Evolutionary conservation across 768 basidiomycete species (phyloP), one percentile per base, ranked within the genome.

Genomic region (Suillus bovinus): DNA sequence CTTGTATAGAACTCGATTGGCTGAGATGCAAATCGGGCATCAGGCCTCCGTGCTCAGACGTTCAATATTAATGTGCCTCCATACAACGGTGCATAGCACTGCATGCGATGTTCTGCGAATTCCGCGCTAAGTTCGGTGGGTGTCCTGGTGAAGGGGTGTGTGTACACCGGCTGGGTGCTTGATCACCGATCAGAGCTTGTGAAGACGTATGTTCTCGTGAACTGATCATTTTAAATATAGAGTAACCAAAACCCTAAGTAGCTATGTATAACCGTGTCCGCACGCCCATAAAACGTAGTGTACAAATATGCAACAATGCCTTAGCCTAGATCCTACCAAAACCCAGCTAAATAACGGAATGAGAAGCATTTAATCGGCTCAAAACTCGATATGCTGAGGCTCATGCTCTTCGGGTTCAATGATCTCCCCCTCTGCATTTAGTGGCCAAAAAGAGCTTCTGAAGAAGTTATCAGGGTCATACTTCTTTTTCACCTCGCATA

Each of bases 391-490:
- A 27, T 76, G 73, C 36, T 71, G 68, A 0, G 89, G 89, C 67
- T 92, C 90, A 63, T 90, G 89, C 7, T 77, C 78, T 49, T 82
- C 71, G 11, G 86, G 79, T 38, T 84, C 79, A n/a, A 91, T 78
- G 2, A 74, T 73, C 0, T 84, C 75, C 3, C 87, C 86, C 22
- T 80, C 72, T 31, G 80, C 79, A 69, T 88, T 79, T 61, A 91
- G 71, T 22, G 93, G 93, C 91, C 94, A 96, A 69, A 94, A 85
- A 14, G 85, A 83, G 69, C 93, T 89, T 62, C 76, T 81, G 79
- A 95, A 93, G 47, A 96, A 64, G 62, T 88, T 87, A 46, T 76
- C 74, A 0, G 94, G 93, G 70, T 96, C 94, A 68, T 93, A 91
- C 55, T 78, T 75, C 64, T 80, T 77, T 78, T 96, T 96, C 71